phyloP scores from a whole-genome alignment of 257 asterid species.

The Anisodus tanguticus region DNA sequence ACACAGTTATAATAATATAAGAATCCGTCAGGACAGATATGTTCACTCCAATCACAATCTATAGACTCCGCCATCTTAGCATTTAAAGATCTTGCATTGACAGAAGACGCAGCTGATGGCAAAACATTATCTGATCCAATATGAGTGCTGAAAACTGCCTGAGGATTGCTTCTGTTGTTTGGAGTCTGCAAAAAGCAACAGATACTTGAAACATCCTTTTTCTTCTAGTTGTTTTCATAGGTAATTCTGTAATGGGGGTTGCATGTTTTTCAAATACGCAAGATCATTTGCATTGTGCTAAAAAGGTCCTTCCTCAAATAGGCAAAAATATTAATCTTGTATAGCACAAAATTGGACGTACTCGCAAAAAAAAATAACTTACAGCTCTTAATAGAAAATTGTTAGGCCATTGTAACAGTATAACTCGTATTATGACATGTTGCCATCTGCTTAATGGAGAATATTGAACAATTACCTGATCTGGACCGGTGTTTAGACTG shows the following conservation, averaged over 20 bases:
- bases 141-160: conserved; percentile 36
- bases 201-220: neutral
- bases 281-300: conserved; percentile 27
- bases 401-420: conserved; percentile 3
- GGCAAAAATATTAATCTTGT: neutral
- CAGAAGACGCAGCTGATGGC: conserved; percentile 40
- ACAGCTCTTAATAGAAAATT: neutral
- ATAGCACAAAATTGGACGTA: neutral
- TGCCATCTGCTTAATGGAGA: conserved; percentile 1
- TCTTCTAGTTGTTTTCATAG: neutral
- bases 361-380: neutral
- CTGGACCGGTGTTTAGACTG: conserved; percentile 31
- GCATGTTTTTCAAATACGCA: conserved; percentile 20
- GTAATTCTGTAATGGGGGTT: neutral
- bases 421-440: neutral
- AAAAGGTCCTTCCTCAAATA: conserved; percentile 5
- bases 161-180: conserved; percentile 49
- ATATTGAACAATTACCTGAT: neutral
- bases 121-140: conserved; percentile 38
- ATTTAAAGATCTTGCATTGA: conserved; percentile 42
- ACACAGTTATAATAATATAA: conserved; percentile 78
- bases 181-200: conserved; percentile 52
- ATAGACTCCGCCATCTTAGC: conserved; percentile 44
- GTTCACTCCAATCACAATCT: conserved; percentile 97
- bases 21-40: conserved; percentile 81